Base-by-base conservation (phyloP, 192 early-diverging fungal species). In the Mortierella claussenii region DNA sequence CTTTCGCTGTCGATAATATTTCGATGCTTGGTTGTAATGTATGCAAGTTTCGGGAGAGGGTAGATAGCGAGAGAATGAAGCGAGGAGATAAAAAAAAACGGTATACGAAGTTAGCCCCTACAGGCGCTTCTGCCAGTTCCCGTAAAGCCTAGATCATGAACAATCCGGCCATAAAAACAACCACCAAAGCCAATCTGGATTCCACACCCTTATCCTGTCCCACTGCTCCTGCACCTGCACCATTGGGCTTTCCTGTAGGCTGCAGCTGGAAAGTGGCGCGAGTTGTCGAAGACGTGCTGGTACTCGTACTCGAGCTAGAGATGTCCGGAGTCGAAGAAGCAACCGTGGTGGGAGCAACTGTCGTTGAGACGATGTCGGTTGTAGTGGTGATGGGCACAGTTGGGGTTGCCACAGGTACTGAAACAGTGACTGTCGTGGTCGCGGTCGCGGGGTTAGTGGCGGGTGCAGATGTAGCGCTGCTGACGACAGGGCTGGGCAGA, bases 121-220 rank as follows among this genome's bases (percentile, higher is more conserved):
- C n/a, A n/a, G n/a, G n/a, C n/a, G n/a, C n/a, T n/a, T n/a, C n/a
- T n/a, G n/a, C n/a, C n/a, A n/a, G n/a, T n/a, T n/a, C n/a, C n/a
- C n/a, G n/a, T n/a, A n/a, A n/a, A n/a, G n/a, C n/a, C 37, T 71
- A 71, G 40, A 63, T 45, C 69, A 71, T 62, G n/a, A 71, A 26
- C 30, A 71, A 53, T 4, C 67, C 56, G 4, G 60, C 60, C 45
- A 71, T 10, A 24, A 71, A 55, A 9, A 71, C 69, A 28, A 71
- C 27, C 21, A 61, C 59, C 27, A 71, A 31, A 1, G 69, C 69
- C 36, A 71, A 5, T 31, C 60, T 61, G 11, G 69, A 61, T 11
- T 61, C 59, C 11, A 62, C 59, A 10, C 56, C 54, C 18, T 18
- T 37, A 28, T 68, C 51, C n/a, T 69, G 33, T 33, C 56, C 43